Base-by-base conservation (phyloP, 306 rosid species). In the Herpetospermum pedunculosum region DNA sequence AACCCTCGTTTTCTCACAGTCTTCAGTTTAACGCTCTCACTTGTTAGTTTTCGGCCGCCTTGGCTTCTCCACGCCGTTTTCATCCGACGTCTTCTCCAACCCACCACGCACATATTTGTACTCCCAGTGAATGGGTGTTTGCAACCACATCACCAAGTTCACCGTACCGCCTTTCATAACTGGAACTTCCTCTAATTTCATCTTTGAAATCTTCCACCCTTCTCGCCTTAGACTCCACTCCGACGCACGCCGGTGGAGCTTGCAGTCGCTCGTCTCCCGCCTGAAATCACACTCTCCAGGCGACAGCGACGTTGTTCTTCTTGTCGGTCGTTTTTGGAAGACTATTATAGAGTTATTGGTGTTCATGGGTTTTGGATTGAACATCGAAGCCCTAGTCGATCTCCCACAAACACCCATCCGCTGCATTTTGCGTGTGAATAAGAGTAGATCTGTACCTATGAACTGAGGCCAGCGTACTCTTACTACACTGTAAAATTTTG, bases 331-430 rank as follows among this genome's bases (percentile, higher is more conserved):
- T 37, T 44, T 75, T 11, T 23, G 46, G 23, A 38, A 15, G 37
- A 48, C 47, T 5, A n/a, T 75, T 60, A 48, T 62, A 62, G 58
- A 49, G 21, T 34, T 75, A 18, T 75, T 73, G 10, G 72, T 47
- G 72, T 75, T 75, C 35, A 75, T 75, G 78, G 62, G 78, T 9
- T 62, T 75, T 11, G 78, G 78, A 4, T 47, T 75, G 21, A 62
- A 75, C 59, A 55, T 75, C 16, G 78, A 47, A 21, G 48, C 68
- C 25, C 18, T 48, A n/a, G 47, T 62, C 12, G 37, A 75, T 29
- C 60, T 75, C n/a, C n/a, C n/a, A n/a, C n/a, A n/a, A n/a, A n/a
- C n/a, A n/a, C n/a, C n/a, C n/a, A n/a, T n/a, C n/a, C n/a, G n/a
- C n/a, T n/a, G n/a, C n/a, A n/a, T n/a, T n/a, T n/a, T n/a, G n/a